Evolutionary conservation across 2,329 filamentous ascomycete genomes (phyloP).

Genomic region (Colletotrichum graminicola): DNA sequence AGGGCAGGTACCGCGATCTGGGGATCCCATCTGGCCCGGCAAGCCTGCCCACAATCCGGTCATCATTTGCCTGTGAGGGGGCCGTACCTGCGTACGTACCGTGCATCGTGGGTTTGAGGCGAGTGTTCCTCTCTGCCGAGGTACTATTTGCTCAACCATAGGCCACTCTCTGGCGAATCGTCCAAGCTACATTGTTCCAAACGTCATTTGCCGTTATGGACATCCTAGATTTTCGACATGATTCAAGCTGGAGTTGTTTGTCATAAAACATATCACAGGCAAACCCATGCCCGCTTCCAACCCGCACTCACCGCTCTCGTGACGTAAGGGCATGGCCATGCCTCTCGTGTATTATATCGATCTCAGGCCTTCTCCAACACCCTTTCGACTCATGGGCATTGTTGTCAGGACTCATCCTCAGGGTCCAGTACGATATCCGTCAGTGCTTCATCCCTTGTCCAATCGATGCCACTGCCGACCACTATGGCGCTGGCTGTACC

Average conservation of each 20-base stretch:
- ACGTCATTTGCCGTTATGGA: neutral
- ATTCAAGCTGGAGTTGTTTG: neutral
- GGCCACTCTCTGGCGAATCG: neutral
- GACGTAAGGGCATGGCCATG: neutral
- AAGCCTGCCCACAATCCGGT: neutral
- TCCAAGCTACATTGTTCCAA: neutral
- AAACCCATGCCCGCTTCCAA: neutral
- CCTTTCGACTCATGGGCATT: neutral
- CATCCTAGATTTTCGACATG: neutral
- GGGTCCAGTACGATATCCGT: slow-evolving; percentile 79
- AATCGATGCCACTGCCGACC: slow-evolving; percentile 85
- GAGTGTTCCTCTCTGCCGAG: neutral
- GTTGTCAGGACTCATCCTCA: slow-evolving; percentile 53
- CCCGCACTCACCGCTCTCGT: neutral
- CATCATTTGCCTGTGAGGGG: neutral
- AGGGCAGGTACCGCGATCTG: slow-evolving; percentile 19
- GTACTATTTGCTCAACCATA: neutral
- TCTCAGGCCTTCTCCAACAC: too few relatives aligned
- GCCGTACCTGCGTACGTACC: slow-evolving; percentile 1
- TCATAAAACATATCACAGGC: neutral
- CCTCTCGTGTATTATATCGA: neutral
- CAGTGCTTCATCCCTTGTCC: slow-evolving; percentile 77
- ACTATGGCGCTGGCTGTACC: slow-evolving; percentile 82
- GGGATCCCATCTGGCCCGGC: neutral
- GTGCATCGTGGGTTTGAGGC: neutral